Evolutionary conservation across 75 land plant species (phyloP), one percentile per base, ranked within the genome.

Genomic region (Sequoia sempervirens): DNA sequence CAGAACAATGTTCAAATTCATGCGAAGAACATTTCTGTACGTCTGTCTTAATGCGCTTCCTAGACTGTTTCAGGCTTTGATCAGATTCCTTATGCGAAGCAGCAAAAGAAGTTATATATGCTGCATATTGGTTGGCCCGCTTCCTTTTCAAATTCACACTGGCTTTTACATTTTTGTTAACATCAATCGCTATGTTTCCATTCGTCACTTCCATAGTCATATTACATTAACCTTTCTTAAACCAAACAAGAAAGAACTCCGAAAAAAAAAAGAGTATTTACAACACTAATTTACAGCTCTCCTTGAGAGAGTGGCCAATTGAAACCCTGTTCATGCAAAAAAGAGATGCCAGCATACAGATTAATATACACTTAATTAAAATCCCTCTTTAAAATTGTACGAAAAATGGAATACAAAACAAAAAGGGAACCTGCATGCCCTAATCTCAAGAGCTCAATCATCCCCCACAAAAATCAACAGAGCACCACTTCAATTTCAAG

Each of bases 141-240:
- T 81, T 81, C 20, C 81, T 32, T 54, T 32, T 70, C n/a, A 70
- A 30, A 32, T 70, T 70, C 34, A 70, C 8, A 11, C 4, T 70
- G 73, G 14, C 73, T 75, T 75, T 41, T 75, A 38, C 11, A 40
- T 18, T 43, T 75, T 75, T 75, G 46, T 75, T 75, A 78, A 45
- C 2, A 38, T 20, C 80, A 45, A 45, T 45, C 52, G n/a, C 13
- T n/a, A 45, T 14, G 3, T 78, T 78, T 12, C 46, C 45, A 40
- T 75, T 75, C 32, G 26, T 78, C 80, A 78, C 80, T 78, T 78
- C 52, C 80, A 78, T 78, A n/a, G n/a, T 78, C 80, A 45, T 78
- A 45, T 78, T 78, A 78, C 30, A n/a, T 50, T 3, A 78, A 78
- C 30, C 80, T 78, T 78, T 78, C 50, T n/a, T 36, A 41, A 45